Evolutionary conservation across 345 rosid species (phyloP), one percentile per base, ranked within the genome.

Genomic region (Linum tenue): DNA sequence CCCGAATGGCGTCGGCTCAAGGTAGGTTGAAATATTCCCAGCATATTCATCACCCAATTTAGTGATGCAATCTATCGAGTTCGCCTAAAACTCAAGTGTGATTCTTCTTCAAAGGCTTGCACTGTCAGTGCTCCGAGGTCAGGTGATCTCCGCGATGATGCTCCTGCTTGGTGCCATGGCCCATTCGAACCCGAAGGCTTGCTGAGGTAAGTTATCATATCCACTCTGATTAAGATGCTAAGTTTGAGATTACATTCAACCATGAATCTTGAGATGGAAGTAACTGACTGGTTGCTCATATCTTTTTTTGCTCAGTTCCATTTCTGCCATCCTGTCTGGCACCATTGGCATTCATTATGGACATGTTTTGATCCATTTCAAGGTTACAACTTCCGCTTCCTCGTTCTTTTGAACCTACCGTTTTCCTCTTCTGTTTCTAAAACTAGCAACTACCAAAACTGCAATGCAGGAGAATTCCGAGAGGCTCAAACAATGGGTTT

Each of bases 171-270:
- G 92, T 86, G 92, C 64, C 79, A 0, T 0, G 89, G 66, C 53
- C 92, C 92, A 48, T 86, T 79, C 17, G 89, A 86, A 64, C 92
- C 92, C 0, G 92, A 86, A 84, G 92, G 92, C 70, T 67, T 82
- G 60, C 65, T 86, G 71, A 86, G 89, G 85, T 84, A 50, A 39
- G 55, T 37, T 60, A 22, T 48, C 53, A 48, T 48, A 1, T 22
- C 31, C 31, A 22, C 31, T 22, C 31, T 22, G 31, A 22, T 22
- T 22, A 22, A 22, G 31, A 22, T 22, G 31, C 31, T 22, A 48
- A 48, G 14, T 48, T 48, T 15, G 53, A 9, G 14, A 5, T 15
- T 48, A 22, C 14, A 55, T n/a, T 15, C 6, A 65, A 36, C 0
- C 31, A 22, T 22, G 31, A 22, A 22, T 22, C 31, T 56, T 5